These are phyloP conservation scores for Globisporangium echinulatum DNA, from an alignment of 352 stramenopile species.

Conservation along the genomic window DNA sequence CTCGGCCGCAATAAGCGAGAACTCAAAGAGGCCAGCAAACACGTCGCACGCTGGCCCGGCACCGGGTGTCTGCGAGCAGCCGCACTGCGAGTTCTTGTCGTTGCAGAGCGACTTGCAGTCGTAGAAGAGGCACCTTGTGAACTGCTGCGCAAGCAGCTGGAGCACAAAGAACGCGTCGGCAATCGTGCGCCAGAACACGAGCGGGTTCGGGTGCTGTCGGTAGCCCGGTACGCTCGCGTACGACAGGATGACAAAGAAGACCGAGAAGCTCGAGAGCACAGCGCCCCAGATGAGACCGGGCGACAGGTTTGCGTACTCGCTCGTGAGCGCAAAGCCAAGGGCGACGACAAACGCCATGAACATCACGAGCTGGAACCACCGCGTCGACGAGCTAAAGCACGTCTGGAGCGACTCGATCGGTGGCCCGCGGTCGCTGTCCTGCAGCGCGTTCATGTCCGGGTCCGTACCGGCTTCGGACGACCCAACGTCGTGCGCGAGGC, in stretches of 20 bases:
- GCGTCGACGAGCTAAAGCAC: slow-evolving; percentile 71
- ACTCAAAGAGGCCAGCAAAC: slow-evolving; percentile 82
- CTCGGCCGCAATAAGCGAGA: slow-evolving; percentile 76
- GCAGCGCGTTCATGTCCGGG: slow-evolving; percentile 40
- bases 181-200: slow-evolving; percentile 87
- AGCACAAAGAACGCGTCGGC: slow-evolving; percentile 80
- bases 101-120: slow-evolving; percentile 77
- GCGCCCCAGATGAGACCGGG: slow-evolving; percentile 81
- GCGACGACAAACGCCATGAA: slow-evolving; percentile 66
- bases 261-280: slow-evolving; percentile 76
- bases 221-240: slow-evolving; percentile 77
- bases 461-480: slow-evolving; percentile 34
- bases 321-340: slow-evolving; percentile 50
- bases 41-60: slow-evolving; percentile 54
- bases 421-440: slow-evolving; percentile 14
- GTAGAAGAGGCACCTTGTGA: slow-evolving; percentile 73
- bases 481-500: slow-evolving; percentile 13
- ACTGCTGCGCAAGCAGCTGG: slow-evolving; percentile 75
- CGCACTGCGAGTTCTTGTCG: slow-evolving; percentile 59
- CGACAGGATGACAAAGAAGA: slow-evolving; percentile 82
- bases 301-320: slow-evolving; percentile 70
- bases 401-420: slow-evolving; percentile 31
- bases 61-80: slow-evolving; percentile 41
- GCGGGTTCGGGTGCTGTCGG: slow-evolving; percentile 80
- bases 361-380: slow-evolving; percentile 84